Evolutionary conservation across 306 rosid genomes (phyloP), one percentile per base, ranked within the genome.

Genomic region (Quercus engelmannii): DNA sequence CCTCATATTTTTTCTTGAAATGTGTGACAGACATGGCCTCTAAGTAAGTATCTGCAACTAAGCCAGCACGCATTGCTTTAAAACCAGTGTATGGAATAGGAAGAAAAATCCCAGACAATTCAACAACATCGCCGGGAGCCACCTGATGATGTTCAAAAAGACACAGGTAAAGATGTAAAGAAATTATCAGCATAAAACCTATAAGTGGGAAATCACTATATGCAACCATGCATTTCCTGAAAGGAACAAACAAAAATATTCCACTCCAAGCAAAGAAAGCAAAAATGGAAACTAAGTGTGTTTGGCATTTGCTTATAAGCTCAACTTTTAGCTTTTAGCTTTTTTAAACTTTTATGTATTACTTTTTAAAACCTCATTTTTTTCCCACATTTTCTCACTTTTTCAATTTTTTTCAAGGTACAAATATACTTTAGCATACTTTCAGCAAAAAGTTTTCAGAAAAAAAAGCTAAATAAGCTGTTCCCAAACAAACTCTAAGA

Each of bases 21-120:
- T 95, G 99, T 68, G 86, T 81, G 49, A 95, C 87, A 76, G 99
- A 95, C 99, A 93, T 95, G 87, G 96, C 96, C 84, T 95, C 99
- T 87, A 95, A 83, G 91, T 87, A 95, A 46, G 99, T 95, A 77
- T 95, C 99, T 56, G 99, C 98, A 84, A 95, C 97, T 69, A 95
- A 83, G 78, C 99, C 98, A 21, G 98, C 99, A 18, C 96, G 97
- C 99, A 95, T 91, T 84, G 99, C 99, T 87, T 96, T 89, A 79
- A 71, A 95, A 72, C 99, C 99, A 83, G 88, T 79, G 69, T 93
- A 95, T 51, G 98, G 97, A 76, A 93, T 93, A 79, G 98, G 99
- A 81, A 95, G 99, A 88, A 93, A 95, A 75, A 95, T 95, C 68
- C 99, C 99, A 71, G 99, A 95, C 41, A 95, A 75, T 75, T 95